Evolutionary conservation across 2,329 filamentous ascomycete genomes (phyloP).

Genomic region (Cladosporium velox): DNA sequence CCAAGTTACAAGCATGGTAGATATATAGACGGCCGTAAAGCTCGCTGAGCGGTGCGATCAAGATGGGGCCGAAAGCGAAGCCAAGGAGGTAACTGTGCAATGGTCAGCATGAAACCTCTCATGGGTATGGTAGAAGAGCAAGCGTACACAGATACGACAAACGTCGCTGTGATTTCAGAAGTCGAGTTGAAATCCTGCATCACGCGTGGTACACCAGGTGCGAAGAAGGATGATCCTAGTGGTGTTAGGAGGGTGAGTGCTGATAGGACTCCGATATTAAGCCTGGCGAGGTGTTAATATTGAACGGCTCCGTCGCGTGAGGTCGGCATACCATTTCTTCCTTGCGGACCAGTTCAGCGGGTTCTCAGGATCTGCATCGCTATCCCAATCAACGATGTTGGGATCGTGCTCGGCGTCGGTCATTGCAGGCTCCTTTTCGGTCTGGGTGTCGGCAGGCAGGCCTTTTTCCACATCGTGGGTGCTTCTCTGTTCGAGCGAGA

Average conservation of each 20-base stretch:
- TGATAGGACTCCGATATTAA: conserved; percentile 45
- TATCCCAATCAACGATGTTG: conserved; percentile 34
- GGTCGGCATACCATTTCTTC: conserved; percentile 44
- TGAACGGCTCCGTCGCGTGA: not conserved
- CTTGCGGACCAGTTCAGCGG: conserved; percentile 31
- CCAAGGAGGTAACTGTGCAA: conserved; percentile 47
- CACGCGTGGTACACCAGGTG: conserved; percentile 44
- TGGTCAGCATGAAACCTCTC: not conserved
- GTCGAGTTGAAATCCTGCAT: conserved; percentile 49
- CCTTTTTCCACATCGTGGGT: conserved; percentile 14
- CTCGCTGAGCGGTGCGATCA: conserved; percentile 56
- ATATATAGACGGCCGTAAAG: conserved; percentile 15
- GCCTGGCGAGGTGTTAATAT: not conserved
- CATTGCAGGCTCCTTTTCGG: conserved; percentile 8
- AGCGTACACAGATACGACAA: conserved; percentile 50
- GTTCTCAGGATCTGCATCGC: conserved; percentile 29
- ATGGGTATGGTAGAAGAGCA: conserved; percentile 27
- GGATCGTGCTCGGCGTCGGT: conserved; percentile 39
- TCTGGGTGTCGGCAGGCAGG: not conserved
- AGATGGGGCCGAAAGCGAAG: conserved; percentile 48
- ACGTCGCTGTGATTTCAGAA: conserved; percentile 47
- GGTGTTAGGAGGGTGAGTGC: conserved; percentile 50
- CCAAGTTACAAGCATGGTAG: conserved; percentile 20
- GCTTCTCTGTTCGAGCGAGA: not conserved
- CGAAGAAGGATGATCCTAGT: conserved; percentile 51